phyloP scores from a whole-genome alignment of 805 yeast genomes.

The Metschnikowia peoriensis region DNA sequence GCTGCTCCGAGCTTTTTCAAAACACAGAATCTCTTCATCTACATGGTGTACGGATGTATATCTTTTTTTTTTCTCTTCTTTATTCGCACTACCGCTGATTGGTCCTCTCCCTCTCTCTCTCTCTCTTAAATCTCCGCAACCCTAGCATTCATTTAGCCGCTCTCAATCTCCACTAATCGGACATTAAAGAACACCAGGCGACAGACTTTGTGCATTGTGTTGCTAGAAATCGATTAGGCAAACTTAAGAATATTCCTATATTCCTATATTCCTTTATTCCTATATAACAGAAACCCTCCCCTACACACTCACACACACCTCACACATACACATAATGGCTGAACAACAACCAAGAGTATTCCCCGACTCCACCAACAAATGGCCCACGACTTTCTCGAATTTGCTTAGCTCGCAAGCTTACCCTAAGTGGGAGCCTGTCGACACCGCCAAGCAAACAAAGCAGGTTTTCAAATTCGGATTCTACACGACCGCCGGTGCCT shows the following conservation, averaged over 20 bases:
- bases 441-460: conserved; percentile 50
- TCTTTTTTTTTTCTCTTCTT: too few species aligned
- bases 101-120: background rate
- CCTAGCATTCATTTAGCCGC: background rate
- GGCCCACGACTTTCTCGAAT: conserved; percentile 43
- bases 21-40: too few species aligned
- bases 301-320: too few species aligned
- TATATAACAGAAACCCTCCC: too few species aligned
- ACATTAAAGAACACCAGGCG: too few species aligned
- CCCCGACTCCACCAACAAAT: conserved; percentile 41
- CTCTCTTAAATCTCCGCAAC: background rate
- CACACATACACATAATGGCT: conserved; percentile 18
- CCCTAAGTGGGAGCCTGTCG: conserved; percentile 52
- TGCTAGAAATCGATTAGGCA: too few species aligned
- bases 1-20: too few species aligned
- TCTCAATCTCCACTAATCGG: too few species aligned
- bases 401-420: conserved; percentile 38
- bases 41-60: background rate
- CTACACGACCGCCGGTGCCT: conserved; percentile 49
- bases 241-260: too few species aligned
- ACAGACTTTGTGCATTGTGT: too few species aligned
- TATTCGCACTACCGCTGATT: background rate
- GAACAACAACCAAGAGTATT: conserved; percentile 18
- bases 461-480: conserved; percentile 46
- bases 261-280: too few species aligned